These are phyloP conservation scores for Rosa lucieae DNA, from an alignment of 306 rosid genomes.

Conservation along the genomic window DNA sequence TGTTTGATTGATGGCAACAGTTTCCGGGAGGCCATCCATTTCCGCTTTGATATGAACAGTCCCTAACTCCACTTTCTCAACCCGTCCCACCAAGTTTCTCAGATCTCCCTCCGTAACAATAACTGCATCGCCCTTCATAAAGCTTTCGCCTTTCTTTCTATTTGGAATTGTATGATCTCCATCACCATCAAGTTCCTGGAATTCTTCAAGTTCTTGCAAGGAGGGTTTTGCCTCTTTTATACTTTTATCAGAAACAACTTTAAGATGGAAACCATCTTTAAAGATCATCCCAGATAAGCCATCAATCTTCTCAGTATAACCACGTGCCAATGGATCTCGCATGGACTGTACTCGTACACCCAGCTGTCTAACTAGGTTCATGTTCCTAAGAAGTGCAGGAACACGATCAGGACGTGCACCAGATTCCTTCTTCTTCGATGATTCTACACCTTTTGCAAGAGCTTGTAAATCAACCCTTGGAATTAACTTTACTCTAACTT, in stretches of 20 bases:
- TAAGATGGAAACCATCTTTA: background rate
- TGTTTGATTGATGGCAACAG: constrained; percentile 72
- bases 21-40: constrained; percentile 76
- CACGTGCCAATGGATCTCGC: background rate
- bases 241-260: background rate
- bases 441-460: background rate
- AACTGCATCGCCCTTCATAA: constrained; percentile 84
- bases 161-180: background rate
- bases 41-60: constrained; percentile 85
- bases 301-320: background rate
- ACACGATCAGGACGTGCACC: background rate
- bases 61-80: constrained; percentile 87
- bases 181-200: background rate
- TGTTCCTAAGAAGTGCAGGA: background rate
- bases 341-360: background rate
- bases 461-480: constrained; percentile 9
- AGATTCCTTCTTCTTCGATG: background rate
- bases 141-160: background rate
- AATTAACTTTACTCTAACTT: background rate
- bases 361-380: background rate
- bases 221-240: background rate
- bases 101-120: constrained; percentile 83
- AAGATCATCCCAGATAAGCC: background rate
- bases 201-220: background rate
- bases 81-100: constrained; percentile 83